phyloP scores from a whole-genome alignment of 371 early-diverging fungal species.

The Choanephora cucurbitarum region DNA sequence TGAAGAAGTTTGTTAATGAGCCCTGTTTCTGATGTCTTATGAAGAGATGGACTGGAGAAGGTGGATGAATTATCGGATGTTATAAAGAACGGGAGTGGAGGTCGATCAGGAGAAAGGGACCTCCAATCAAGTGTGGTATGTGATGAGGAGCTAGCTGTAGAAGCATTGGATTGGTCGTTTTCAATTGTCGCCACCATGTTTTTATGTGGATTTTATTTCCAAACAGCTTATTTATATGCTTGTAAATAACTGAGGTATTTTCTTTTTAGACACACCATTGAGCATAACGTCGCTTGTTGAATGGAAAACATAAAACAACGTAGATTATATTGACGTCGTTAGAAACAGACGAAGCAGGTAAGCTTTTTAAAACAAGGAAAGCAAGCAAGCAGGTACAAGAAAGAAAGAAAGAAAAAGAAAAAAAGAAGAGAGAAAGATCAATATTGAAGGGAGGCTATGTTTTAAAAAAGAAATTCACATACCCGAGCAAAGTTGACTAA shows the following conservation, averaged over 20 bases:
- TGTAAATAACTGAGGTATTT: constrained; percentile 15
- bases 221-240: constrained; percentile 7
- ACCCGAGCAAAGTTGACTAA: constrained; percentile 30
- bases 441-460: too few relatives aligned
- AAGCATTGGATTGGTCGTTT: constrained; percentile 2
- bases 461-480: too few relatives aligned
- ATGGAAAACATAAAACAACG: not conserved
- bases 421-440: too few relatives aligned
- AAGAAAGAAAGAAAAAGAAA: constrained; percentile 5
- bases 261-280: constrained; percentile 1
- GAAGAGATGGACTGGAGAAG: constrained; percentile 8
- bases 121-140: constrained; percentile 28
- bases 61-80: constrained; percentile 12
- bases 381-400: not conserved
- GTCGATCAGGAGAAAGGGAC: constrained; percentile 29
- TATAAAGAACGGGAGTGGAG: constrained; percentile 24
- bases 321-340: too few relatives aligned
- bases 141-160: constrained; percentile 7
- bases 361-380: constrained; percentile 7
- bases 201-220: constrained; percentile 16
- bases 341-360: too few relatives aligned
- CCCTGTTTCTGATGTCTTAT: too few relatives aligned
- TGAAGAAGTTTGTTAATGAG: too few relatives aligned
- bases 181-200: constrained; percentile 26
- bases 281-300: not conserved